Conservation (phyloP, 2,329 filamentous ascomycete genomes). For the Nothophoma quercina region DNA sequence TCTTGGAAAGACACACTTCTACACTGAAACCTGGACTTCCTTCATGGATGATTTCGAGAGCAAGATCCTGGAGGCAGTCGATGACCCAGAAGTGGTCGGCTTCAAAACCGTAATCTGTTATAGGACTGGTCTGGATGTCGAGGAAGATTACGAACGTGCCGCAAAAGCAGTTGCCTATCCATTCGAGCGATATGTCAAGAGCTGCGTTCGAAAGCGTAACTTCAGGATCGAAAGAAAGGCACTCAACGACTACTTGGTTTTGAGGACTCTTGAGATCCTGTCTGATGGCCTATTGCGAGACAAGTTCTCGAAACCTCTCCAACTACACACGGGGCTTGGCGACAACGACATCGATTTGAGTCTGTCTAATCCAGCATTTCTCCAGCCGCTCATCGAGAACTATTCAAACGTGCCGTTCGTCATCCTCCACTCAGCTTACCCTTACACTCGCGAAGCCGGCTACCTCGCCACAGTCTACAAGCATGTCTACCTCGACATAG, state of each 20-base stretch:
- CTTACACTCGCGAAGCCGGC: conserved; percentile 78
- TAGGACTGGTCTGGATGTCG: conserved; percentile 71
- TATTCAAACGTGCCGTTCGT: conserved; percentile 77
- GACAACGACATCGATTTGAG: conserved; percentile 78
- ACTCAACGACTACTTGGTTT: conserved; percentile 75
- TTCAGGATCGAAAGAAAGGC: conserved; percentile 67
- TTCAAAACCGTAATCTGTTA: conserved; percentile 90
- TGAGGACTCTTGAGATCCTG: conserved; percentile 68
- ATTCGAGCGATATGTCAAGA: conserved; percentile 53
- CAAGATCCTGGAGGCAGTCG: conserved; percentile 64
- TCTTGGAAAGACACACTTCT: conserved; percentile 42
- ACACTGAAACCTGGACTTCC: conserved; percentile 49
- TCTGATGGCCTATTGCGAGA: conserved; percentile 46
- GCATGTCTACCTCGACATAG: conserved; percentile 84
- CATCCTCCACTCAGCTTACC: conserved; percentile 81
- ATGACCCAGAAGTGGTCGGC: conserved; percentile 73
- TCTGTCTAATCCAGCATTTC: conserved; percentile 74
- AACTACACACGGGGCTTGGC: conserved; percentile 84
- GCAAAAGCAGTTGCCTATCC: conserved; percentile 43
- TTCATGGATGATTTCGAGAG: conserved; percentile 61
- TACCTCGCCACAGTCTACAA: conserved; percentile 79
- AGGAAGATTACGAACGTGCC: conserved; percentile 53
- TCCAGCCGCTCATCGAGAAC: conserved; percentile 75
- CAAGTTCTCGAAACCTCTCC: conserved; percentile 71
- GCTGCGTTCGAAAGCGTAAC: conserved; percentile 48